phyloP scores from a whole-genome alignment of 106 monocot genomes.

The Dendrobium chrysotoxum region DNA sequence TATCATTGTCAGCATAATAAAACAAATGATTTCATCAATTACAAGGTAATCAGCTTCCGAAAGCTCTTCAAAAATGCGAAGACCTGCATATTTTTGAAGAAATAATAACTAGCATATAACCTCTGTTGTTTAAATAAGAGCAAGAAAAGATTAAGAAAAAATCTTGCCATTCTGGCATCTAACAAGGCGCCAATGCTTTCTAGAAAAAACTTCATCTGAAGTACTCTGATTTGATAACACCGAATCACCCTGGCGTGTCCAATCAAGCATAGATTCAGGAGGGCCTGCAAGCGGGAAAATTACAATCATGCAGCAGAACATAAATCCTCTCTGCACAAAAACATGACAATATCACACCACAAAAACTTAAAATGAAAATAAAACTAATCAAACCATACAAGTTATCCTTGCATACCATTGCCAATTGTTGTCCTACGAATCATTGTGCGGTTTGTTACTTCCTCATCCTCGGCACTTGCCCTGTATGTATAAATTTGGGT shows the following conservation, averaged over 20 bases:
- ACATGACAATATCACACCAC: neutral
- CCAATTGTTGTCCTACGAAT: conserved; percentile 75
- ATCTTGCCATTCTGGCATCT: conserved; percentile 90
- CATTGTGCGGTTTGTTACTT: conserved; percentile 45
- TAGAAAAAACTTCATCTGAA: conserved; percentile 60
- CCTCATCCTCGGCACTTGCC: conserved; percentile 71
- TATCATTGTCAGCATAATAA: conserved; percentile 8
- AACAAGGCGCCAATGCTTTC: conserved; percentile 91
- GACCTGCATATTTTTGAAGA: conserved; percentile 43
- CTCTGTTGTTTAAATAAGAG: neutral
- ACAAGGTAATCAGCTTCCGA: conserved; percentile 91
- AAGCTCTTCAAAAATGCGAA: conserved; percentile 97
- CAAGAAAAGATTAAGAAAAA: neutral
- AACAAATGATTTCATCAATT: conserved; percentile 23
- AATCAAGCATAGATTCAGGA: conserved; percentile 86
- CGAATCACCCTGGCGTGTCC: conserved; percentile 65
- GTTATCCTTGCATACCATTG: conserved; percentile 41
- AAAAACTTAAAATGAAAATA: conserved; percentile 3
- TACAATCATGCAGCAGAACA: conserved; percentile 6
- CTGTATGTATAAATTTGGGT: conserved; percentile 21
- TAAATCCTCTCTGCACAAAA: conserved; percentile 2
- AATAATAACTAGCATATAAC: neutral
- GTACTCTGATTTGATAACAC: conserved; percentile 41
- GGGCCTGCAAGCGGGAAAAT: conserved; percentile 41
- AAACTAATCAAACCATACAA: neutral